Conservation (phyloP, 2,329 filamentous ascomycete genomes). For the Cadophora sp. region DNA sequence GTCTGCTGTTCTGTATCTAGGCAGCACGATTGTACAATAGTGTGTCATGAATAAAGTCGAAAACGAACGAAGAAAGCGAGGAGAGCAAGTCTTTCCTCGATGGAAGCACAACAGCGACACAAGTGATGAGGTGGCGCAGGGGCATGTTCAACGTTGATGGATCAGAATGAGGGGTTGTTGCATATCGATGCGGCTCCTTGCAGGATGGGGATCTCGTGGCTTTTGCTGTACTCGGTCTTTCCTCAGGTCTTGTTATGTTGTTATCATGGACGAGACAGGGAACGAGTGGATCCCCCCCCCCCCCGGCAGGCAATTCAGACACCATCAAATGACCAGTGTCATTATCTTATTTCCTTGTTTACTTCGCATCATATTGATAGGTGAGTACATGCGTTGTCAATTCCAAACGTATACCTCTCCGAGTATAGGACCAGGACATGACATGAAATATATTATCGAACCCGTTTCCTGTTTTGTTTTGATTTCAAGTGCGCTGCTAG, state of each 20-base stretch:
- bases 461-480: constrained; percentile 4
- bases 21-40: constrained; percentile 32
- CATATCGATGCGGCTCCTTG: constrained; percentile 18
- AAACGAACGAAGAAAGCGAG: not conserved
- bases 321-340: constrained; percentile 3
- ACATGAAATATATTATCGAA: not conserved
- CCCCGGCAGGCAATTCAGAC: not conserved
- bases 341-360: not conserved
- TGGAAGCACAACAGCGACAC: not conserved
- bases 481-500: not conserved
- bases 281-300: not conserved
- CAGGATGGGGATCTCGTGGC: constrained; percentile 16
- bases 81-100: not conserved
- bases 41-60: constrained; percentile 30
- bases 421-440: not conserved
- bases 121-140: constrained; percentile 10
- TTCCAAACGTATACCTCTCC: constrained; percentile 1
- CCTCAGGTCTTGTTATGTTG: not conserved
- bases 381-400: not conserved
- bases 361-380: not conserved
- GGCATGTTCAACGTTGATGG: not conserved
- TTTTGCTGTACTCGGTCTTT: not conserved
- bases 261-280: not conserved
- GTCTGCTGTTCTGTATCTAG: constrained; percentile 5
- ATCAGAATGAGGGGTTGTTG: not conserved